These are phyloP conservation scores for Chrysopogon serrulatus DNA, from an alignment of 176 grass and related monocot genomes.

Conservation along the genomic window DNA sequence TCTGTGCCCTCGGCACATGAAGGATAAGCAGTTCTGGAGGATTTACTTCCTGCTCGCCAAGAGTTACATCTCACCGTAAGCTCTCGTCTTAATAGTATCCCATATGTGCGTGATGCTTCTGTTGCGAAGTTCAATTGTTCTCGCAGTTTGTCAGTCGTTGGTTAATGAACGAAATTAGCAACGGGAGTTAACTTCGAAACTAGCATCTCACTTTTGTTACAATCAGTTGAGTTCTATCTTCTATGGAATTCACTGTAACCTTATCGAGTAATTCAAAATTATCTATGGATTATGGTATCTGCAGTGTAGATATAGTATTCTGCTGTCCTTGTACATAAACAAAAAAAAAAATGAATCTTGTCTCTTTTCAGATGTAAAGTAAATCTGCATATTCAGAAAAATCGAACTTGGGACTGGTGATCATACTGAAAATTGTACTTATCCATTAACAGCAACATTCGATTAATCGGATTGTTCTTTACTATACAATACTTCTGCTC, in stretches of 20 bases:
- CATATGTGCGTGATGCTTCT: not conserved
- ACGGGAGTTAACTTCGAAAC: not conserved
- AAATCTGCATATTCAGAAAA: not conserved
- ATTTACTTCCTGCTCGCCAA: slow-evolving; percentile 85
- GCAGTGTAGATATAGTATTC: too few relatives aligned
- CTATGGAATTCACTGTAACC: not conserved
- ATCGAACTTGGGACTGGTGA: not conserved
- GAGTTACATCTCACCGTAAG: slow-evolving; percentile 72
- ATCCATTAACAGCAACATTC: not conserved
- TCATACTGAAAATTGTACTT: not conserved
- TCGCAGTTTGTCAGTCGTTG: not conserved
- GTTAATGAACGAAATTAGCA: not conserved
- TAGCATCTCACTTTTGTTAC: not conserved
- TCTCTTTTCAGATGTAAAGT: not conserved
- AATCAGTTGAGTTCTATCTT: not conserved
- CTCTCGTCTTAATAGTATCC: not conserved
- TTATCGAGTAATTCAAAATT: not conserved
- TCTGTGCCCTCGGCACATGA: slow-evolving; percentile 80
- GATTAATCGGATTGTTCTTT: not conserved
- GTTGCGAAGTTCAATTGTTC: not conserved
- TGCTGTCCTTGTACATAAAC: not conserved
- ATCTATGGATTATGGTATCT: not conserved
- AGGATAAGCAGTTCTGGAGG: slow-evolving; percentile 87
- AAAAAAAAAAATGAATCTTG: not conserved
- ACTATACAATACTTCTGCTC: not conserved